Conservation (phyloP, 106 monocot genomes). For the Acanthochlamys bracteata region DNA sequence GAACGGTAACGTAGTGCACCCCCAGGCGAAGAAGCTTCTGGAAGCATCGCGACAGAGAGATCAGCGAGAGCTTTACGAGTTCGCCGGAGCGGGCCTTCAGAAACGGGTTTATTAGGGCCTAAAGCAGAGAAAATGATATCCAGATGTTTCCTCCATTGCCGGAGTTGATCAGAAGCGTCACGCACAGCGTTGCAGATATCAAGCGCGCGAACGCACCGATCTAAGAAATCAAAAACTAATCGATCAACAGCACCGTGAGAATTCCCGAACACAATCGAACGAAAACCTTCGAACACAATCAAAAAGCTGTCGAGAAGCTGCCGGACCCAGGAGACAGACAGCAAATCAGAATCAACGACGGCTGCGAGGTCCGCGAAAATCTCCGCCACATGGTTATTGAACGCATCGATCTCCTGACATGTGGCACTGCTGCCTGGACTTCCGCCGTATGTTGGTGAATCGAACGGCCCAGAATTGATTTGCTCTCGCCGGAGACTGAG, state of each 20-base stretch:
- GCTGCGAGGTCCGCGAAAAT: constrained; percentile 42
- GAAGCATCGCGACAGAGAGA: constrained; percentile 37
- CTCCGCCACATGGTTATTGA: constrained; percentile 48
- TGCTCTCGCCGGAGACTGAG: constrained; percentile 42
- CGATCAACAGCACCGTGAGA: constrained; percentile 23
- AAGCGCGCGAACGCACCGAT: constrained; percentile 54
- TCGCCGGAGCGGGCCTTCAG: constrained; percentile 44
- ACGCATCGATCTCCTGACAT: constrained; percentile 36
- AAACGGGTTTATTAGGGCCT: not conserved
- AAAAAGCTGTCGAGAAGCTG: constrained; percentile 51
- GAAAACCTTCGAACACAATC: constrained; percentile 50
- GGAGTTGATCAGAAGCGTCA: constrained; percentile 50
- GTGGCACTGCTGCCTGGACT: constrained; percentile 9
- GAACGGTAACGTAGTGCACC: constrained; percentile 38
- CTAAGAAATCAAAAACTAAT: constrained; percentile 46
- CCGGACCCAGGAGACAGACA: constrained; percentile 50
- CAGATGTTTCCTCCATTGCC: constrained; percentile 42
- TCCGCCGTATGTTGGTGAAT: not conserved
- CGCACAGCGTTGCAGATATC: constrained; percentile 66
- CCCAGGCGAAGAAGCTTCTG: constrained; percentile 17
- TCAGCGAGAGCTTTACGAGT: constrained; percentile 52
- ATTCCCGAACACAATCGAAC: constrained; percentile 18
- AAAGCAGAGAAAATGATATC: constrained; percentile 31
- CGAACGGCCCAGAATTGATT: not conserved
- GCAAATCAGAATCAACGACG: constrained; percentile 13